These are phyloP conservation scores for Fusarium oxysporum DNA, from an alignment of 2,329 filamentous ascomycete species.

Conservation along the genomic window DNA sequence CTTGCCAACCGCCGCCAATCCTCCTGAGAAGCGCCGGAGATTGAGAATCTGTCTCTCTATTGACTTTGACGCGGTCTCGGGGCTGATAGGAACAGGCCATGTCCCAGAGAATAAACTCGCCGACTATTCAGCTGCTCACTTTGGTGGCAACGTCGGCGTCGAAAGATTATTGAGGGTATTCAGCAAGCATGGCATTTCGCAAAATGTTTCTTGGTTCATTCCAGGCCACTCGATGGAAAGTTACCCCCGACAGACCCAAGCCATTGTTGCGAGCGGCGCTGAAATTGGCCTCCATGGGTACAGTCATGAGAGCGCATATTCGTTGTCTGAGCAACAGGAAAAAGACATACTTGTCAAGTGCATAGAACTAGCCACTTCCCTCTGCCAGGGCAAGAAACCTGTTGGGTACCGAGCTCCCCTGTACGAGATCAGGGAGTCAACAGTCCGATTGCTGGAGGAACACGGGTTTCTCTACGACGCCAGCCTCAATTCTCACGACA, in stretches of 20 bases:
- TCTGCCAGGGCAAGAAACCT: not conserved
- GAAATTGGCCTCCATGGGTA: not conserved
- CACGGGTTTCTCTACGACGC: not conserved
- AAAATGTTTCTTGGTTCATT: not conserved
- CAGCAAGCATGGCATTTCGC: not conserved
- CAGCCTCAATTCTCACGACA: not conserved
- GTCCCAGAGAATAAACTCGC: not conserved
- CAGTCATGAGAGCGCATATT: not conserved
- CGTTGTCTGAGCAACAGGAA: not conserved
- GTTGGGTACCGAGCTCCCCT: not conserved
- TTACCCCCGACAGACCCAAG: not conserved
- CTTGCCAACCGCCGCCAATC: rapidly evolving
- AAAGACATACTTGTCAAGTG: not conserved
- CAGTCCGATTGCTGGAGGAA: rapidly evolving
- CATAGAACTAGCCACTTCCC: not conserved
- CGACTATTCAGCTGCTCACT: not conserved
- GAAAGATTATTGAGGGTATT: not conserved
- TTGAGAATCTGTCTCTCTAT: not conserved
- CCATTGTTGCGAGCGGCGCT: not conserved
- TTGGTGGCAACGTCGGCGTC: not conserved
- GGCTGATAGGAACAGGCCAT: not conserved
- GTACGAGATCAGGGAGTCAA: not conserved
- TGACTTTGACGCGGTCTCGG: not conserved
- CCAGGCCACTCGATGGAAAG: not conserved
- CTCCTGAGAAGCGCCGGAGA: not conserved